phyloP scores from a whole-genome alignment of 345 rosid species.

The Melastoma malabathricum region DNA sequence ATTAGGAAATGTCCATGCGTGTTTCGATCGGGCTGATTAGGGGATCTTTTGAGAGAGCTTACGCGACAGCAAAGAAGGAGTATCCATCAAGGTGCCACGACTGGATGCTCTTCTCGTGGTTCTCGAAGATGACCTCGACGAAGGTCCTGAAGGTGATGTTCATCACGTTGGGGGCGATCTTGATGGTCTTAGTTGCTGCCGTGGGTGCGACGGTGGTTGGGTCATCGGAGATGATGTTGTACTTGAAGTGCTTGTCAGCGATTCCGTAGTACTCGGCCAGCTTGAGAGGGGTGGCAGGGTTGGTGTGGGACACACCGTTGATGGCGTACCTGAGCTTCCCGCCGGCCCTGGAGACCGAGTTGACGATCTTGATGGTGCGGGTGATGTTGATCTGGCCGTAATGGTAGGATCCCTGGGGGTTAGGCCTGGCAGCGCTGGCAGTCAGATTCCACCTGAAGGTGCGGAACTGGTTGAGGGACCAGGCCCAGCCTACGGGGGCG shows the following conservation, averaged over 20 bases:
- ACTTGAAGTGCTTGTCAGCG: conserved; percentile 9
- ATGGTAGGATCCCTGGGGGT: conserved; percentile 41
- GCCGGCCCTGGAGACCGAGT: conserved; percentile 3
- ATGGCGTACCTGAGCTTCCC: conserved; percentile 10
- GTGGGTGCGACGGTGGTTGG: not conserved
- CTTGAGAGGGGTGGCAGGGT: conserved; percentile 10
- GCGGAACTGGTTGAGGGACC: conserved; percentile 18
- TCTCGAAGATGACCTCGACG: conserved; percentile 16
- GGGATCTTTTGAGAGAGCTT: not conserved
- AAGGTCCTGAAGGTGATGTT: conserved; percentile 12
- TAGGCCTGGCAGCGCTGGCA: conserved; percentile 36
- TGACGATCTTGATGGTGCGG: conserved; percentile 14
- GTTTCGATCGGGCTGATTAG: too few relatives aligned
- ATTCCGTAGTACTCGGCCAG: conserved; percentile 12
- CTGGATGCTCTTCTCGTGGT: conserved; percentile 19
- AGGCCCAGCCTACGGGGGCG: conserved; percentile 20
- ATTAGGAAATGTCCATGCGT: too few relatives aligned
- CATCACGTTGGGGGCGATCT: conserved; percentile 6
- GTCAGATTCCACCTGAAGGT: conserved; percentile 27
- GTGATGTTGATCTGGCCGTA: conserved; percentile 23
- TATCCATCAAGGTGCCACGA: conserved; percentile 13
- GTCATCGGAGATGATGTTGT: conserved; percentile 9
- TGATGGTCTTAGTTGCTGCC: not conserved
- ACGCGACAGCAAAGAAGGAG: conserved; percentile 14
- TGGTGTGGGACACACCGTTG: conserved; percentile 13